phyloP scores from a whole-genome alignment of 352 stramenopile genomes.

The Phytopythium ostracodes region DNA sequence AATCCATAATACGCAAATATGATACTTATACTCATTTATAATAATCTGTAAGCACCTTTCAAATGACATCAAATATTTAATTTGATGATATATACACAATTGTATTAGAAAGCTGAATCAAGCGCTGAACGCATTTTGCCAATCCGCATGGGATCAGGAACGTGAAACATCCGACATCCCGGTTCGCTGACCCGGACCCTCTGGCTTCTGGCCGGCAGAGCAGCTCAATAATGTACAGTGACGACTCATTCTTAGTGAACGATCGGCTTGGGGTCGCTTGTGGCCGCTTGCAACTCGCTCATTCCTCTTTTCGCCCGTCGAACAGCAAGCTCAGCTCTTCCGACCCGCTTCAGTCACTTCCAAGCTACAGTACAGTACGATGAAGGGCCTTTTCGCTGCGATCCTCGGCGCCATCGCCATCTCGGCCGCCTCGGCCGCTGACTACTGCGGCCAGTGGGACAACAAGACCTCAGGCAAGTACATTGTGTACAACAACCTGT shows the following conservation, averaged over 20 bases:
- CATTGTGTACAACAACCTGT: conserved; percentile 39
- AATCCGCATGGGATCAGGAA: conserved; percentile 1
- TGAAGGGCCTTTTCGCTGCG: conserved; percentile 10
- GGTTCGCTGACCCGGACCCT: not conserved
- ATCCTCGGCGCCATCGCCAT: conserved; percentile 5
- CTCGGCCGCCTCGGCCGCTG: conserved; percentile 7
- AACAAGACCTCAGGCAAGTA: conserved; percentile 21
- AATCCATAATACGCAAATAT: not conserved
- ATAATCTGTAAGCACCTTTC: too few relatives aligned
- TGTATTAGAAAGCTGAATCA: not conserved
- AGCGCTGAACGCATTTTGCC: not conserved
- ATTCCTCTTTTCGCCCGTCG: conserved; percentile 18
- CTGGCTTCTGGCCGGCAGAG: not conserved
- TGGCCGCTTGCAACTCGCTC: conserved; percentile 21
- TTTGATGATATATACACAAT: too few relatives aligned
- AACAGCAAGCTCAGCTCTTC: conserved; percentile 33
- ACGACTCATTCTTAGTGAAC: too few relatives aligned
- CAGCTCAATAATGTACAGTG: too few relatives aligned
- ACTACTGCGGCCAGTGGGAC: conserved; percentile 31
- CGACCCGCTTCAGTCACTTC: conserved; percentile 19
- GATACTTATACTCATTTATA: too few relatives aligned
- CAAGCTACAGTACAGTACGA: conserved; percentile 8
- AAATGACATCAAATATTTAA: too few relatives aligned
- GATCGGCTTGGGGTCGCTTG: conserved; percentile 12
- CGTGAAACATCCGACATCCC: not conserved